These are phyloP conservation scores for Paramecium primaurelia DNA, from an alignment of 73 alveolate genomes.

Conservation along the genomic window DNA sequence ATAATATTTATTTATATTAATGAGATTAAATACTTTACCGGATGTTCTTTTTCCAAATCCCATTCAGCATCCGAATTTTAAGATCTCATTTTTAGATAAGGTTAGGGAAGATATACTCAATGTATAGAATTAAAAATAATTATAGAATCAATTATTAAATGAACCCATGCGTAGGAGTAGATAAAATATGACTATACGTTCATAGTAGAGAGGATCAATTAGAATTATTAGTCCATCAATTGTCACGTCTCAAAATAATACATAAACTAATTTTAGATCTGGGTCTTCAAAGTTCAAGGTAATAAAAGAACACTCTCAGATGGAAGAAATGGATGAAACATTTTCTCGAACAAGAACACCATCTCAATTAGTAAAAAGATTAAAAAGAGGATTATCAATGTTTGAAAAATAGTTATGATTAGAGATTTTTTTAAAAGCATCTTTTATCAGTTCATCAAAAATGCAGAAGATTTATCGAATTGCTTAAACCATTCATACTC, in stretches of 20 bases:
- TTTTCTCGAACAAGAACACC: conserved; percentile 8
- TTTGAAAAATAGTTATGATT: neutral
- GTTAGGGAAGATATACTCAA: neutral
- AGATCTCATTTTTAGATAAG: neutral
- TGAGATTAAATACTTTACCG: neutral
- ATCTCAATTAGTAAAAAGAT: neutral
- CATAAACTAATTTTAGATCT: neutral
- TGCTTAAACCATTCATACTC: neutral
- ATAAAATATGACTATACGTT: neutral
- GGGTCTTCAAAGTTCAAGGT: neutral
- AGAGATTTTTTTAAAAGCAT: neutral
- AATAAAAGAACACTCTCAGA: neutral
- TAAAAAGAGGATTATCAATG: neutral
- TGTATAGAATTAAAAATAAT: neutral
- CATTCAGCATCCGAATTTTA: neutral
- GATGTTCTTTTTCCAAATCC: neutral
- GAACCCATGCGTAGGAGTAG: neutral
- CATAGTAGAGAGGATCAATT: neutral
- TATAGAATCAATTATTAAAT: neutral
- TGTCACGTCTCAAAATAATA: neutral
- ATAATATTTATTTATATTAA: neutral
- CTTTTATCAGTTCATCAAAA: neutral
- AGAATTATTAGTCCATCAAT: neutral
- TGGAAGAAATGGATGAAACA: conserved; percentile 15
- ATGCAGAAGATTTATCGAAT: neutral